Evolutionary conservation across 768 basidiomycete genomes (phyloP).

Genomic region (Hericium alpestre): DNA sequence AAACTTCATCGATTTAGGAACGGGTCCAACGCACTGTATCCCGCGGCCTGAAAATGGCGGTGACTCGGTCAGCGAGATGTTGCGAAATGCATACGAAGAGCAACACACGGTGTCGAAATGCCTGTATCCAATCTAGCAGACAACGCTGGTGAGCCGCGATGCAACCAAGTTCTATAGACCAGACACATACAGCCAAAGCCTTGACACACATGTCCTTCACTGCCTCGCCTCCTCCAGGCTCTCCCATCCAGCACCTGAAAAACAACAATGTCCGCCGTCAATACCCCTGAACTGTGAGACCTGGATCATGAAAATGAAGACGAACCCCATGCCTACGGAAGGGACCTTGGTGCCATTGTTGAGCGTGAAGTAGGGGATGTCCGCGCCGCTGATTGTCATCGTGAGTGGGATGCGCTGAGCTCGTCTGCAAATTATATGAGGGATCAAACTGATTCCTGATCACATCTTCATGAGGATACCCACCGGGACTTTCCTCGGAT

Average conservation of each 20-base stretch:
- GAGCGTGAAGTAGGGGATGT: slow-evolving; percentile 1
- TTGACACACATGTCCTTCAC: slow-evolving; percentile 5
- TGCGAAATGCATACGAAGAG: background rate
- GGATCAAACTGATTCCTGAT: no score
- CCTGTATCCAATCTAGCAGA: background rate
- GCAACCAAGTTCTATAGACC: background rate
- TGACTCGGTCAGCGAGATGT: background rate
- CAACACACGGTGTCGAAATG: slow-evolving; percentile 2
- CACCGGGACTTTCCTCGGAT: no score
- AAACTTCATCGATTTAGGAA: background rate
- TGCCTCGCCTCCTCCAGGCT: slow-evolving; percentile 1
- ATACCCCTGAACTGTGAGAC: no score
- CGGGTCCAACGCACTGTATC: background rate
- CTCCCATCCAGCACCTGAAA: slow-evolving; percentile 9
- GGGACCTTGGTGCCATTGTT: slow-evolving; percentile 4
- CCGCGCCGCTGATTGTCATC: background rate
- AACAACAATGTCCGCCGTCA: no score
- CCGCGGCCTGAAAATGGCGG: background rate
- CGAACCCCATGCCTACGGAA: background rate
- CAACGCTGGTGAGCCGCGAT: background rate
- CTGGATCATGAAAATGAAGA: no score
- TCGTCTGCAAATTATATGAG: no score
- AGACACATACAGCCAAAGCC: slow-evolving; percentile 4
- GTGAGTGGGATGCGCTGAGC: no score
- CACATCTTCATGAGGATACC: no score